These are phyloP conservation scores for Protomyces macrosporus DNA, from an alignment of 1,139 yeast genomes.

Conservation along the genomic window DNA sequence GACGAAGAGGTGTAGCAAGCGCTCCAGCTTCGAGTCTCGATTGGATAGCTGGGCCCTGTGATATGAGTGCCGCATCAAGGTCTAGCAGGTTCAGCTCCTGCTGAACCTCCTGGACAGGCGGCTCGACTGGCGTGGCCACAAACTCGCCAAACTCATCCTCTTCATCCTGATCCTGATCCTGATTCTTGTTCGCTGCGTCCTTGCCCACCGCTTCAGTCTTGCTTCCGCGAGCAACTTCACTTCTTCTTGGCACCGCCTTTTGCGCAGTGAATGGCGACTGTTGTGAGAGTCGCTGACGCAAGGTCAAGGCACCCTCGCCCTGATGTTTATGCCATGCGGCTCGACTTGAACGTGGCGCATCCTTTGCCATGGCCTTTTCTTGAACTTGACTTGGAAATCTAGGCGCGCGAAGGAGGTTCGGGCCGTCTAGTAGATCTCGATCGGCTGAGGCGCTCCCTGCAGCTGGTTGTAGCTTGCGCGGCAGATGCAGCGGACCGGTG, in stretches of 20 bases:
- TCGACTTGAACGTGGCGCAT: neutral
- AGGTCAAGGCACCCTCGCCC: neutral
- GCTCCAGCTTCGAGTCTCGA: neutral
- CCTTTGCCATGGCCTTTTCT: too few relatives aligned
- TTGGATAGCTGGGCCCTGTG: neutral
- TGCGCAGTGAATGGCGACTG: neutral
- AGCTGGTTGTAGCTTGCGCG: too few relatives aligned
- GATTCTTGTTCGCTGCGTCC: too few relatives aligned
- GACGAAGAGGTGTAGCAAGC: neutral
- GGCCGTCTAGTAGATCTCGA: neutral
- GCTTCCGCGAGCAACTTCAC: too few relatives aligned
- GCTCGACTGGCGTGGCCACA: slow-evolving; percentile 2
- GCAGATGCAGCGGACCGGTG: too few relatives aligned
- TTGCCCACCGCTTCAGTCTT: neutral
- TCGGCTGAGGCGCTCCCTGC: too few relatives aligned
- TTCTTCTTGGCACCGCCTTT: too few relatives aligned
- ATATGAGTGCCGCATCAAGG: neutral
- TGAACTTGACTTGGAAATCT: too few relatives aligned
- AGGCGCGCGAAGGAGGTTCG: neutral
- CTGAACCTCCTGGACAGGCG: neutral
- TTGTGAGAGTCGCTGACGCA: neutral
- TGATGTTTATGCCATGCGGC: neutral
- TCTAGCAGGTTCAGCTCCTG: neutral
- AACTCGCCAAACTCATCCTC: slow-evolving; percentile 17
- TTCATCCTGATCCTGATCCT: neutral